Evolutionary conservation across 1,284 basidiomycete genomes (phyloP), one percentile per base, ranked within the genome.

Genomic region (Trichosporon sp.): DNA sequence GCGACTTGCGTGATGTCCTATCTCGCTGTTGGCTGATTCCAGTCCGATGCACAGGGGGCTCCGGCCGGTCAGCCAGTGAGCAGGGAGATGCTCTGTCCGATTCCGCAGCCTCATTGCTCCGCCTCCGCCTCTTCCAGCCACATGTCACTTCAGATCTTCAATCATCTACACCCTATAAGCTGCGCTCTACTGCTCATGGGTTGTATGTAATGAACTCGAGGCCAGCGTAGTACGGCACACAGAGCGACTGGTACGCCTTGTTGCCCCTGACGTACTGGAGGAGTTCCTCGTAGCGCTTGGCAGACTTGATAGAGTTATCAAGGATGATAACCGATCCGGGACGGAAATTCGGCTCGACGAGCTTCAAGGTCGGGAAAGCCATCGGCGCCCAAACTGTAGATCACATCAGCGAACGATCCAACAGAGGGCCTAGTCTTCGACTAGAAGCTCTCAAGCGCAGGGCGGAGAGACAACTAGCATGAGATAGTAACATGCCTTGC

Each of bases 371-470:
- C 2, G 70, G 71, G 16, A 73, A 62, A 9, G 73, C 68, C 59
- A 72, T 63, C 0, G 70, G 70, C 2, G 71, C 64, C 73, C 73
- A 74, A 37, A 74, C 73, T 73, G 60, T 29, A 8, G 34, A 4
- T 4, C 13, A 34, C 33, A 13, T 29, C 8, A 23, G 52, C 23
- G 44, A 21, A 29, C 7, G 52, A 56, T 11, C 7, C 8, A 27
- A 27, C 13, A n/a, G n/a, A n/a, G n/a, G n/a, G n/a, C n/a, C n/a
- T n/a, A n/a, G n/a, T n/a, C n/a, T n/a, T n/a, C n/a, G n/a, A n/a
- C n/a, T n/a, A n/a, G n/a, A n/a, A n/a, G n/a, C n/a, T n/a, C n/a
- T n/a, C n/a, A n/a, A n/a, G n/a, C n/a, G n/a, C n/a, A n/a, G n/a
- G n/a, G n/a, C n/a, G n/a, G n/a, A n/a, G n/a, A 56, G 27, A 3